These are phyloP conservation scores for Talaromyces nanjingensis DNA, from an alignment of 495 filamentous ascomycete species.

Conservation along the genomic window DNA sequence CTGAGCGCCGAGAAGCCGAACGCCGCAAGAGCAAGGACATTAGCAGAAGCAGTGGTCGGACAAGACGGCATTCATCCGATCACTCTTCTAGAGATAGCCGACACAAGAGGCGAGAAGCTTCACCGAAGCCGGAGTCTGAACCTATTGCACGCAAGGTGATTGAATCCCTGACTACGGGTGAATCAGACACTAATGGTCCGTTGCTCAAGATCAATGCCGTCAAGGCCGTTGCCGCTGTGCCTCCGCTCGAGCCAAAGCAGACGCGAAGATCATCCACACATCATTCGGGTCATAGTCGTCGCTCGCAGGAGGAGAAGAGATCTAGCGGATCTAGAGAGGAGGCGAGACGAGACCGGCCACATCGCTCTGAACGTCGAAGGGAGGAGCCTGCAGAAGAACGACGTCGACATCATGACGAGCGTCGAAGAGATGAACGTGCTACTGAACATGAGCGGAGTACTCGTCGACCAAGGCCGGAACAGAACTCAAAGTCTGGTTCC, in stretches of 20 bases:
- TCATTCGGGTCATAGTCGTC: slow-evolving; percentile 19
- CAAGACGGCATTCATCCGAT: slow-evolving; percentile 23
- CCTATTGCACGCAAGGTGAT: slow-evolving; percentile 28
- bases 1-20: slow-evolving; percentile 1
- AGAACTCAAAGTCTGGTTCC: slow-evolving; percentile 22
- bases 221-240: slow-evolving; percentile 23
- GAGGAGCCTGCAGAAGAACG: neutral
- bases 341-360: neutral
- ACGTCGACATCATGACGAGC: slow-evolving; percentile 2
- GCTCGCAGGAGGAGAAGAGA: slow-evolving; percentile 23
- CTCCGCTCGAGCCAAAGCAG: slow-evolving; percentile 24
- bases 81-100: slow-evolving; percentile 17
- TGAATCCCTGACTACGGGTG: slow-evolving; percentile 33
- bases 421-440: slow-evolving; percentile 1
- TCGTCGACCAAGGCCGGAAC: slow-evolving; percentile 27
- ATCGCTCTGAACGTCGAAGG: slow-evolving; percentile 5
- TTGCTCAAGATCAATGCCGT: slow-evolving; percentile 28
- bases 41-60: slow-evolving; percentile 11
- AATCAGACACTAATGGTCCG: slow-evolving; percentile 28
- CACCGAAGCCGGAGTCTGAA: slow-evolving; percentile 18
- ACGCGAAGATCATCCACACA: slow-evolving; percentile 19
- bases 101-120: slow-evolving; percentile 14
- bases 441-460: slow-evolving; percentile 10
- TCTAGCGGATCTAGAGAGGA: slow-evolving; percentile 17
- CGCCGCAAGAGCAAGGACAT: slow-evolving; percentile 9